phyloP scores from a whole-genome alignment of 2,329 filamentous ascomycete species.

The Ophiostoma fasciatum region DNA sequence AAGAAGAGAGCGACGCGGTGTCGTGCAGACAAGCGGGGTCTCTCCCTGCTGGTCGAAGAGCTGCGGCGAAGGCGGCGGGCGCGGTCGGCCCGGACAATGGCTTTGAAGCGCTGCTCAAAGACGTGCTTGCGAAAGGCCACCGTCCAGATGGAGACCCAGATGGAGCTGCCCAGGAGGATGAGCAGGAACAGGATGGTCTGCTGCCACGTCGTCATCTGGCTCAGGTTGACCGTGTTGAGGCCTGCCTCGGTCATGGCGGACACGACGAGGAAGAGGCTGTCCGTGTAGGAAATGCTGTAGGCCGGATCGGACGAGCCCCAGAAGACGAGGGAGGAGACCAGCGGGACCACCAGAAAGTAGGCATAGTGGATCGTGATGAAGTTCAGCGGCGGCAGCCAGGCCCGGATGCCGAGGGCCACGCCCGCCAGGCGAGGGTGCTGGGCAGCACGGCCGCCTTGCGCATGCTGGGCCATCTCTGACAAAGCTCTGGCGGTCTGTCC shows the following conservation, averaged over 20 bases:
- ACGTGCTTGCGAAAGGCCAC: slow-evolving; percentile 44
- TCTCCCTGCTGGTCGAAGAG: neutral
- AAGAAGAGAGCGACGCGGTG: neutral
- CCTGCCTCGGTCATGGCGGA: slow-evolving; percentile 55
- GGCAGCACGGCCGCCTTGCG: slow-evolving; percentile 9
- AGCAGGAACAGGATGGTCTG: slow-evolving; percentile 48
- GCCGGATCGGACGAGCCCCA: slow-evolving; percentile 38
- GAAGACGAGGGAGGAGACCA: slow-evolving; percentile 45
- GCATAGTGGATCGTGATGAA: slow-evolving; percentile 51
- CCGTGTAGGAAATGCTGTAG: slow-evolving; percentile 40
- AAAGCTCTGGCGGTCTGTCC: no score
- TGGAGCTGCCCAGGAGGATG: slow-evolving; percentile 47
- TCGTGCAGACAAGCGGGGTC: neutral
- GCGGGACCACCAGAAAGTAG: slow-evolving; percentile 43
- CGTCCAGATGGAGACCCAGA: slow-evolving; percentile 50
- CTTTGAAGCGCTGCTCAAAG: slow-evolving; percentile 45
- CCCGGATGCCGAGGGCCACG: neutral
- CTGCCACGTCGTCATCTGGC: slow-evolving; percentile 49
- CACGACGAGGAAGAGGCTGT: slow-evolving; percentile 48
- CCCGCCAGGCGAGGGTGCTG: slow-evolving; percentile 4
- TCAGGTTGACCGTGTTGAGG: slow-evolving; percentile 48
- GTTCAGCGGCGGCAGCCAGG: slow-evolving; percentile 30
- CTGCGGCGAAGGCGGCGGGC: slow-evolving; percentile 16
- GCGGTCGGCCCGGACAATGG: slow-evolving; percentile 31
- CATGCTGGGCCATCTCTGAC: neutral